phyloP scores from a whole-genome alignment of 108 stramenopile species.

The Pseudonitzschia multistriata region DNA sequence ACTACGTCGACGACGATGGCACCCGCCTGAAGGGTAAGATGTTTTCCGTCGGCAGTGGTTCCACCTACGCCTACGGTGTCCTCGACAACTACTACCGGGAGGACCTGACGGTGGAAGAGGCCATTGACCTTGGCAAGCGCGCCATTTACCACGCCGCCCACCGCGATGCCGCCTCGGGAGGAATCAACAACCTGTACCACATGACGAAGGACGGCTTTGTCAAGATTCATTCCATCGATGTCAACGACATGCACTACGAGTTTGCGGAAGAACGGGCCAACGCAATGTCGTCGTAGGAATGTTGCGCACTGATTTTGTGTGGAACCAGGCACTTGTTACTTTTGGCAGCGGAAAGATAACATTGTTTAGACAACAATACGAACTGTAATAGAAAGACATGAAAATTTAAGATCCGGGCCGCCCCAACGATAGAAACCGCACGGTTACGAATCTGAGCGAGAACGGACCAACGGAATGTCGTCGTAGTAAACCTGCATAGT shows the following conservation, averaged over 20 bases:
- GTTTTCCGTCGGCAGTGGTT: constrained; percentile 98
- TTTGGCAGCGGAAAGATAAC: no score
- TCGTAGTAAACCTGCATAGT: no score
- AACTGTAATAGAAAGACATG: no score
- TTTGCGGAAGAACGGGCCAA: constrained; percentile 85
- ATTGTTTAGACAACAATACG: no score
- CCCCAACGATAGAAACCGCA: no score
- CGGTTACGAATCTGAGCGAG: no score
- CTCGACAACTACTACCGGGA: constrained; percentile 91
- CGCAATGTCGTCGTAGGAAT: constrained; percentile 54
- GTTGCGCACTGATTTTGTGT: no score
- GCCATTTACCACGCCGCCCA: constrained; percentile 99
- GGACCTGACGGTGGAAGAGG: constrained; percentile 97
- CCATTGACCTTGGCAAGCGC: constrained; percentile 98
- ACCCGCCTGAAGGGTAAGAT: constrained; percentile 95
- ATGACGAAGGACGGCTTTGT: constrained; percentile 97
- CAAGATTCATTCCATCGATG: constrained; percentile 95
- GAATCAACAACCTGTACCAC: constrained; percentile 93
- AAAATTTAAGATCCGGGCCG: no score
- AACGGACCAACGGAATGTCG: no score
- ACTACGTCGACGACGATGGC: constrained; percentile 99
- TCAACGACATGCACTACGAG: constrained; percentile 97
- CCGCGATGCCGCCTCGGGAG: constrained; percentile 99
- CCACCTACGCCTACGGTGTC: constrained; percentile 99
- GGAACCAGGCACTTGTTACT: no score